A percentile compares a stretch with the other conserved stretches of the same genome.
Evolutionary conservation across 2,329 filamentous ascomycete species (phyloP).

Genomic region (Aspergillus sojae): DNA sequence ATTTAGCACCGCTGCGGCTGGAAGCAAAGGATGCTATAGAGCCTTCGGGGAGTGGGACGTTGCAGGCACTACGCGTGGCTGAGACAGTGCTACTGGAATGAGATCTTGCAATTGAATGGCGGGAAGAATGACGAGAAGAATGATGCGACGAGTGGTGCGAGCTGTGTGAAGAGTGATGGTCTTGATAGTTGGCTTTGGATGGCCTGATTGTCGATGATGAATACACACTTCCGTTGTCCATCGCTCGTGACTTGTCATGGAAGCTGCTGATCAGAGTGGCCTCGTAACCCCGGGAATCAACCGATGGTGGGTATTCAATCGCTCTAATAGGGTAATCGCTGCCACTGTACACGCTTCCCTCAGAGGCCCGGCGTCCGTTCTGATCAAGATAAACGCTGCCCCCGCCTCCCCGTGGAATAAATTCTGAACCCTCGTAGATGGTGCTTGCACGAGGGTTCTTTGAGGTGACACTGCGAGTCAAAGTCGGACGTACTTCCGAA

Average conservation of each 20-base stretch:
- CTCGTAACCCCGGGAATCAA: slow-evolving; percentile 34
- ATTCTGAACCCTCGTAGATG: slow-evolving; percentile 44
- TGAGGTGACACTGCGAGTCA: slow-evolving; percentile 38
- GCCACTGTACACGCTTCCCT: slow-evolving; percentile 40
- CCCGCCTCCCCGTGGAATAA: slow-evolving; percentile 20
- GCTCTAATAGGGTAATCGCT: slow-evolving; percentile 41
- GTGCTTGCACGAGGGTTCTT: slow-evolving; percentile 46
- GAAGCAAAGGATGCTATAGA: slow-evolving; percentile 25
- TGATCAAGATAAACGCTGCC: slow-evolving; percentile 31
- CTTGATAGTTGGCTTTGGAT: slow-evolving; percentile 31
- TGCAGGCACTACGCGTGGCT: slow-evolving; percentile 38
- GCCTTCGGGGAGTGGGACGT: slow-evolving; percentile 39
- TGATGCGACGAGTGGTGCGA: slow-evolving; percentile 24
- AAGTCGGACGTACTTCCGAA: slow-evolving; percentile 33
- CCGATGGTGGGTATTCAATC: slow-evolving; percentile 41
- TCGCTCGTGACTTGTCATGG: slow-evolving; percentile 36
- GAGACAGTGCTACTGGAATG: slow-evolving; percentile 30
- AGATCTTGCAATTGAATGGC: slow-evolving; percentile 25
- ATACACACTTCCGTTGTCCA: slow-evolving; percentile 34
- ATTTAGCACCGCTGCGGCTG: slow-evolving; percentile 27
- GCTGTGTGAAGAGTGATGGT: slow-evolving; percentile 25
- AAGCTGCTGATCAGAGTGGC: slow-evolving; percentile 48
- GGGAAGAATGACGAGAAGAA: slow-evolving; percentile 19
- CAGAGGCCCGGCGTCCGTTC: slow-evolving; percentile 38
- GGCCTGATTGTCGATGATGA: slow-evolving; percentile 42